Percentiles rank a stretch among this genome's conserved stretches.
Evolutionary conservation across 2,329 filamentous ascomycete genomes (phyloP).

Genomic region (Penicillium psychrosexuale): DNA sequence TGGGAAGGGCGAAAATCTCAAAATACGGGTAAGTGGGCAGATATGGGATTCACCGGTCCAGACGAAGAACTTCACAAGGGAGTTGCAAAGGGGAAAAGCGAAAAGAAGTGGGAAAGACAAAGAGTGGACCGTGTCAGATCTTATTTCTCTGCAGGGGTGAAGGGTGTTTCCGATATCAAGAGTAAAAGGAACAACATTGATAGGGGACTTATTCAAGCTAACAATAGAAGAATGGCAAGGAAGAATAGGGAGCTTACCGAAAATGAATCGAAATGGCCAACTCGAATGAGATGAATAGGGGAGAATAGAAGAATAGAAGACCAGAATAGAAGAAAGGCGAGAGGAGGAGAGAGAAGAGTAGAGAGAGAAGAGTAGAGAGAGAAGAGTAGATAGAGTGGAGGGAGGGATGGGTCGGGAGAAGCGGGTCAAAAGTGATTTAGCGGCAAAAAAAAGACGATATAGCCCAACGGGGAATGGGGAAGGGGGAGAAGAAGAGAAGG

Average conservation of each 20-base stretch:
- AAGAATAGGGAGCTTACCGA: not conserved
- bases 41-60: constrained; percentile 4
- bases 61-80: constrained; percentile 10
- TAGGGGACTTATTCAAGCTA: not conserved
- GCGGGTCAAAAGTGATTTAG: constrained; percentile 8
- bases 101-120: constrained; percentile 20
- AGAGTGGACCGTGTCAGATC: constrained; percentile 25
- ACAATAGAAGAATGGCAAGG: not conserved
- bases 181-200: constrained; percentile 12
- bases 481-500: constrained; percentile 8
- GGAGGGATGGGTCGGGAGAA: constrained; percentile 13
- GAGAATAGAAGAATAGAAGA: not conserved
- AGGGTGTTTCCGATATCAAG: constrained; percentile 19
- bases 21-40: constrained; percentile 19
- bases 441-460: constrained; percentile 7
- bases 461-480: constrained; percentile 4
- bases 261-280: not conserved
- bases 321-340: constrained; percentile 4
- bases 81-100: constrained; percentile 9
- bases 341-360: not conserved
- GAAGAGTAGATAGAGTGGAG: constrained; percentile 15
- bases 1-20: constrained; percentile 19
- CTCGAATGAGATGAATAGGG: not conserved
- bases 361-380: constrained; percentile 8
- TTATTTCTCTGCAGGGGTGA: constrained; percentile 27